Base-by-base conservation (phyloP, 2,329 filamentous ascomycete genomes). In the Diaporthe caulivora region DNA sequence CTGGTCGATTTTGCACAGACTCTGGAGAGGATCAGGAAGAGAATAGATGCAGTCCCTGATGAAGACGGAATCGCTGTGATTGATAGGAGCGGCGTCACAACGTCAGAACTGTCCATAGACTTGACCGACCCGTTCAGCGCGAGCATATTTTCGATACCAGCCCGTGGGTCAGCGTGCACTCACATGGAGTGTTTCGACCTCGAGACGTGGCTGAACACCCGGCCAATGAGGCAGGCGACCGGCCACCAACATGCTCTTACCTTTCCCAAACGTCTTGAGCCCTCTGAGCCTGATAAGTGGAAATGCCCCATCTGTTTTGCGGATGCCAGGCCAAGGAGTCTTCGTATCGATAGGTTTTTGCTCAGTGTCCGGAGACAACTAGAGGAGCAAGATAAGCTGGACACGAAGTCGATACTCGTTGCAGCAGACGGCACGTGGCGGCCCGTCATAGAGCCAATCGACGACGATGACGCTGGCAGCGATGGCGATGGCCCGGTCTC, bases 121-220 rank as follows among this genome's bases (percentile, higher is more conserved):
- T 83, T 95, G 18, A 85, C 90, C 0, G 92, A 94, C 80, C 92
- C 93, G 0, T 94, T 93, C 79, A 92, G 86, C 72, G 85, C 88
- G 1, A 83, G 79, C 17, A 87, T 97, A 15, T 95, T 93, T 80
- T 85, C 89, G 7, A 86, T 88, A 0, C 96, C 97, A 1, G 94
- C 92, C 2, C 92, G 95, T 37, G 92, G 94, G 34, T 84, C 79
- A 10, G 78, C 81, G 3, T 99, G 97, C 81, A 85, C 85, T 31
- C 96, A 99, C 80, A 85, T 92, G 47, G 94, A 98, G 80, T 98
- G 95, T 80, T 98, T 98, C 80, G 96, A 98, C 80, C 90, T 98
- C 10, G 89, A 93, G 26, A 95, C 90, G 0, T 98, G 94, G 85
- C 88, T 99, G 11, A 82, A 86, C 18, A 94, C 92, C 7, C 90